Conservation (phyloP, 148 eudicot species). For the Persicaria tinctoria region DNA sequence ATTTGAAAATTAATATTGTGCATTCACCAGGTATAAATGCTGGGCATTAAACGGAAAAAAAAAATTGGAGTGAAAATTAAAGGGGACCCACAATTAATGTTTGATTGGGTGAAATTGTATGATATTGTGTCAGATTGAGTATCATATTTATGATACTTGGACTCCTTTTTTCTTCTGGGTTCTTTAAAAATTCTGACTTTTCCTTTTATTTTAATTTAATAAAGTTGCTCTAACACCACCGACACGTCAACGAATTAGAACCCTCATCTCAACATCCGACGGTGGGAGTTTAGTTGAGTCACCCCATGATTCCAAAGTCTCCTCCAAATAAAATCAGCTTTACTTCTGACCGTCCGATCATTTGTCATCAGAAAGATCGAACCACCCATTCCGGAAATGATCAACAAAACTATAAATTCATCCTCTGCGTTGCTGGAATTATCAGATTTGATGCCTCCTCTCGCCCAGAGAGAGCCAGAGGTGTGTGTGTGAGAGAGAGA, state of each 20-base stretch:
- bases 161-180: too few species aligned
- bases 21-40: too few species aligned
- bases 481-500: background rate
- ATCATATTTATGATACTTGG: too few species aligned
- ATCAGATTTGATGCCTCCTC: background rate
- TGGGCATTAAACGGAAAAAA: too few species aligned
- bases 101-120: too few species aligned
- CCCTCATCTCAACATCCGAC: background rate
- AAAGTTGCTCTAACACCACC: background rate
- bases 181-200: too few species aligned
- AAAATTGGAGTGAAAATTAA: too few species aligned
- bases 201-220: too few species aligned
- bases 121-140: too few species aligned
- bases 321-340: background rate
- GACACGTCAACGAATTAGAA: background rate
- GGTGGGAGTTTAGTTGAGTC: background rate
- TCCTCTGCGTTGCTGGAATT: background rate
- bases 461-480: background rate
- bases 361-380: background rate
- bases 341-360: constrained; percentile 3
- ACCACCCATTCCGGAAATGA: background rate
- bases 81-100: too few species aligned
- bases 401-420: background rate
- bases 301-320: background rate
- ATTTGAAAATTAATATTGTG: too few species aligned